Evolutionary conservation across 345 rosid genomes (phyloP).

Genomic region (Bruguiera sexangula): DNA sequence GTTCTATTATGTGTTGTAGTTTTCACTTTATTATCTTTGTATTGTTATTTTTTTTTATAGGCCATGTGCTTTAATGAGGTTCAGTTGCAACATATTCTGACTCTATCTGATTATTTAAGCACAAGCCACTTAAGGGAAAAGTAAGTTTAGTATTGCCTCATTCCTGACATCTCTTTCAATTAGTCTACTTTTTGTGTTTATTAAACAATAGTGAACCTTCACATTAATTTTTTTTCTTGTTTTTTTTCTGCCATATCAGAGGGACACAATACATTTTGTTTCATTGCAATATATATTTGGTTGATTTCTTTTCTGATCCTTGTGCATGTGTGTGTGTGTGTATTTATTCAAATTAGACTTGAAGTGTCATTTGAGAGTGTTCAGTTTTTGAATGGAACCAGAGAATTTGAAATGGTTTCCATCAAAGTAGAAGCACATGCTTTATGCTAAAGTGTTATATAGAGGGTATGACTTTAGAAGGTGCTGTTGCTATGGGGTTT

Average conservation of each 20-base stretch:
- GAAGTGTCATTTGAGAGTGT: too few species aligned
- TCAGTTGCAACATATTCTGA: conserved; percentile 67
- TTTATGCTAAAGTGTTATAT: too few species aligned
- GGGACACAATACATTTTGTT: neutral
- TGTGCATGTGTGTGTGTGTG: too few species aligned
- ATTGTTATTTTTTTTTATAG: conserved; percentile 31
- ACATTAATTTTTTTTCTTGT: too few species aligned
- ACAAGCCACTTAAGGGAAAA: conserved; percentile 68
- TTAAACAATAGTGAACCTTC: neutral
- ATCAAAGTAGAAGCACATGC: too few species aligned
- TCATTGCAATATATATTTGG: neutral
- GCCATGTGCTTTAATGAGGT: conserved; percentile 61
- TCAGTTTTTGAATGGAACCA: too few species aligned
- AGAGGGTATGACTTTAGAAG: too few species aligned
- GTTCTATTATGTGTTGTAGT: neutral
- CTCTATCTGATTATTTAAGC: conserved; percentile 65
- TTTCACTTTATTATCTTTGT: neutral
- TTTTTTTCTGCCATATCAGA: too few species aligned
- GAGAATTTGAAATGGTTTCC: too few species aligned
- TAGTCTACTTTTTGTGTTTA: conserved; percentile 7
- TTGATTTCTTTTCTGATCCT: neutral
- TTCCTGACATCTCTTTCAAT: neutral
- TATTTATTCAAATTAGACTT: too few species aligned
- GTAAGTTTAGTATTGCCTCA: conserved; percentile 42
- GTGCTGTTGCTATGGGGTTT: too few species aligned